phyloP scores from a whole-genome alignment of 2,329 filamentous ascomycete species.

The Intubia oerlemansii region DNA sequence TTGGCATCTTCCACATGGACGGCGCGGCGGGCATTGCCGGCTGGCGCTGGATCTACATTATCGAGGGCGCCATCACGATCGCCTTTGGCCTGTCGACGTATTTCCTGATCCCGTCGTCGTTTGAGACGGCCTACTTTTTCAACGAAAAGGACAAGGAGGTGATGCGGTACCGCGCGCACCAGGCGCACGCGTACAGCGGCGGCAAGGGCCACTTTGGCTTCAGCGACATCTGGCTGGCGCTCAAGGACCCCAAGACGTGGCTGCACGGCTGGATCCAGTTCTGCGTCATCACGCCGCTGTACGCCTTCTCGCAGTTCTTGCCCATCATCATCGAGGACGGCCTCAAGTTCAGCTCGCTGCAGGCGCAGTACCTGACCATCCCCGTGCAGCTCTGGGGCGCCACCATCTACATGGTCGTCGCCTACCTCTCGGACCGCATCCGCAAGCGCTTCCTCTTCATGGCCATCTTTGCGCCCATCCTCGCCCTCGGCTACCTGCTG shows the following conservation, averaged over 20 bases:
- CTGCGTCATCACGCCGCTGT: constrained; percentile 11
- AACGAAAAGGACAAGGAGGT: constrained; percentile 3
- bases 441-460: constrained; percentile 7
- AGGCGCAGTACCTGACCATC: constrained; percentile 11
- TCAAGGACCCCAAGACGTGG: constrained; percentile 11
- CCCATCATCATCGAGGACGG: constrained; percentile 16
- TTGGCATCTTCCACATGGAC: constrained; percentile 3
- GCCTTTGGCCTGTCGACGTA: not conserved
- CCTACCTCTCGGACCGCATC: constrained; percentile 17
- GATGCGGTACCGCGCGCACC: constrained; percentile 1
- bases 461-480: not conserved
- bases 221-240: constrained; percentile 9
- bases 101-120: constrained; percentile 3
- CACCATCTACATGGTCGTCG: constrained; percentile 10
- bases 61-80: constrained; percentile 5
- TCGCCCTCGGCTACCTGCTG: constrained; percentile 4
- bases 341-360: constrained; percentile 8
- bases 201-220: constrained; percentile 4
- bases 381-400: constrained; percentile 13
- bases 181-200: constrained; percentile 2
- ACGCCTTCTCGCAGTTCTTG: constrained; percentile 13
- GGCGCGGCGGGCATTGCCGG: not conserved
- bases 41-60: constrained; percentile 6
- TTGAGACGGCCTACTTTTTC: constrained; percentile 4
- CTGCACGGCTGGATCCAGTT: constrained; percentile 16